Conservation (phyloP, 2,329 filamentous ascomycete species). For the Trichoderma atroviride region DNA sequence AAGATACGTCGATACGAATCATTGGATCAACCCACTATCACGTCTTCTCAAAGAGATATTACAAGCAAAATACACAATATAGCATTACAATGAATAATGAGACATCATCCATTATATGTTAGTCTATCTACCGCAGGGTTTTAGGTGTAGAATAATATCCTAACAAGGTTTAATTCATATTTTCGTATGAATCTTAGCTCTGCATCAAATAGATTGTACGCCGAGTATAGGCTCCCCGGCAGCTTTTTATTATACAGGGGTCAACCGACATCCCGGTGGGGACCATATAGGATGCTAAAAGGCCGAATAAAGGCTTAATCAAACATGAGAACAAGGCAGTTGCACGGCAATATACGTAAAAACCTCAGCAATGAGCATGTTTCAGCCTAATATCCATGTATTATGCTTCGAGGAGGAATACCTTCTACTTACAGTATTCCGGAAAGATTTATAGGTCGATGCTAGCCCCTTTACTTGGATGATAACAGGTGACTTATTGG, state of each 20-base stretch:
- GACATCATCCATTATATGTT: neutral
- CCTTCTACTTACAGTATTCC: neutral
- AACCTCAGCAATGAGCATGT: neutral
- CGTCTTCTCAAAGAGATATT: neutral
- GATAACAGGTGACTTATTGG: neutral
- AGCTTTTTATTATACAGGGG: neutral
- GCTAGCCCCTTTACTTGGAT: neutral
- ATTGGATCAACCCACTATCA: too few relatives aligned
- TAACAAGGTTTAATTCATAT: neutral
- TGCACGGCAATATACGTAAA: neutral
- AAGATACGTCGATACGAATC: neutral
- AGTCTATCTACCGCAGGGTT: neutral
- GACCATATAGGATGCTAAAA: neutral
- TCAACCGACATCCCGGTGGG: neutral
- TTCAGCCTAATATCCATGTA: constrained; percentile 8
- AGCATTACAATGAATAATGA: too few relatives aligned
- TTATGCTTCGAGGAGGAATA: too few relatives aligned
- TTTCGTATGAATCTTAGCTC: neutral
- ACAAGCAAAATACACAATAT: neutral
- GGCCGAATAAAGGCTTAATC: too few relatives aligned
- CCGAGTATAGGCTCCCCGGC: neutral
- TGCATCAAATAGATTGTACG: neutral
- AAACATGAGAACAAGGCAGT: too few relatives aligned
- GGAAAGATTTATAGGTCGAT: neutral
- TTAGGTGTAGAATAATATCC: neutral